Evolutionary conservation across 2,329 filamentous ascomycete species (phyloP), one percentile per base, ranked within the genome.

Genomic region (Trichoderma arundinaceum): DNA sequence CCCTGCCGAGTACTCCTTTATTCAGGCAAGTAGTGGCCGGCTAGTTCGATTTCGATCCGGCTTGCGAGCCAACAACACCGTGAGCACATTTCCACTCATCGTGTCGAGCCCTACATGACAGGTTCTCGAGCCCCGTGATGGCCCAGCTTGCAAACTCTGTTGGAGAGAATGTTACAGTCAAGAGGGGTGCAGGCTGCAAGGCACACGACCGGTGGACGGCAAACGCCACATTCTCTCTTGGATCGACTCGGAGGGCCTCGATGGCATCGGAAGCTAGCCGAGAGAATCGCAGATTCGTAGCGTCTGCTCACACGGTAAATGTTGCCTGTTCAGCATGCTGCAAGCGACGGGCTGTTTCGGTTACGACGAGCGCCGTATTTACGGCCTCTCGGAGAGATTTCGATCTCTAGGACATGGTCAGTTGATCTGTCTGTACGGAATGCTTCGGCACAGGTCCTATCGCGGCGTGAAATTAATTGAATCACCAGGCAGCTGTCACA

Each of bases 151-250:
- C 13, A 53, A 43, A 62, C 41, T 48, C 28, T 46, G 43, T 58
- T 52, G 46, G 58, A 38, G 48, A 43, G 35, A 35, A 32, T 52
- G 58, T 52, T 35, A 62, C 58, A 35, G 19, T 22, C n/a, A 58
- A 58, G 17, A n/a, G 39, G 12, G 38, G 19, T 6, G 33, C n/a
- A 33, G 59, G 59, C 59, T 62, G 59, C 59, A 62, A 62, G 59
- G 59, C n/a, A 62, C 59, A 19, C 32, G 6, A 7, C 9, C 15
- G 15, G 32, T 43, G 46, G 22, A 9, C 19, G 57, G 44, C 15
- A 60, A 51, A n/a, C 44, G 33, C 44, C 44, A 60, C 44, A 28
- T 17, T 38, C 8, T 51, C 44, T 60, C n/a, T 28, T 28, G 13
- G 44, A 60, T 60, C 57, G 33, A 32, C 15, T 41, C 28, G n/a